Evolutionary conservation across 164 flowering plant species (phyloP), one percentile per base, ranked within the genome.

Genomic region (Malania oleifera): DNA sequence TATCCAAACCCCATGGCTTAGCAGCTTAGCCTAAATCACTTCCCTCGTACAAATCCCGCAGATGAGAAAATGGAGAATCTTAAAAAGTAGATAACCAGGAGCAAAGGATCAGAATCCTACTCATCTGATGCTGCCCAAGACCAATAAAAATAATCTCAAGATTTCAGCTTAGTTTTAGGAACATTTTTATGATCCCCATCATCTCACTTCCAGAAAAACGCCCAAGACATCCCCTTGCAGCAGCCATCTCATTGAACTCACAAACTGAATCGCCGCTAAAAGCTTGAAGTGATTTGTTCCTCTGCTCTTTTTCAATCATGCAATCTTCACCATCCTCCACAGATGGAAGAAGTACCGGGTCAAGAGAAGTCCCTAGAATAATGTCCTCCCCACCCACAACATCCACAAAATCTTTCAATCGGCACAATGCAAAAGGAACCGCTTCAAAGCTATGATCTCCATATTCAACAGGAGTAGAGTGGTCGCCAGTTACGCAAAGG

Each of bases 391-490:
- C 95, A 48, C 96, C 97, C 0, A 80, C 66, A n/a, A 90, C 95
- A 52, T 71, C 77, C 14, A 92, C 89, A 67, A 75, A 87, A 63
- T 87, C 88, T 63, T 70, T 65, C 60, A 92, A 71, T 27, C 72
- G 80, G 70, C 97, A 87, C 2, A 92, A 41, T 23, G 97, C 45
- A 56, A 90, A 87, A 52, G 98, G 98, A 52, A 93, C 97, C 5
- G 96, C 84, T 69, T 93, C 96, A 49, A 89, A 93, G 77, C 98
- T 90, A 75, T 93, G 98, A 58, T 93, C 98, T 56, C 98, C 98
- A 67, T 92, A 92, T 52, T 89, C 98, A 31, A 89, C 97, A 11
- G 97, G 98, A 25, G 98, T 89, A 45, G 98, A 93, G 72, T 93
- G 98, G 65, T 93, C 98, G 15, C 95, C 96, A 12, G 98, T 90